Conservation (phyloP, 2,329 filamentous ascomycete genomes). For the Trichoderma afroharzianum region DNA sequence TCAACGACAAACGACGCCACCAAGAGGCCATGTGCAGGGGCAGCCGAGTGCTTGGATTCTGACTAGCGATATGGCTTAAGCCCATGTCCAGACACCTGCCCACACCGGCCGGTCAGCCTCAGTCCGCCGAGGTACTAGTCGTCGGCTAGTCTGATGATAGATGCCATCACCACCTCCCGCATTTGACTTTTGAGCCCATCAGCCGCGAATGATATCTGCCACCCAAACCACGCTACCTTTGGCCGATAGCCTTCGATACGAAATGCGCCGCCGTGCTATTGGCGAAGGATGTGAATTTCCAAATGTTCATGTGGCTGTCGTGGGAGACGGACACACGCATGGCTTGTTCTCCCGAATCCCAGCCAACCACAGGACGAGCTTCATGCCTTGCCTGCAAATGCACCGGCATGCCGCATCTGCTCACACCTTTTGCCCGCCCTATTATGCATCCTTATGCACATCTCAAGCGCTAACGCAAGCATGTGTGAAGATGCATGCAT, state of each 20-base stretch:
- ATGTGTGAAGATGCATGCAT: conserved; percentile 16
- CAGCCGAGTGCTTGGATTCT: background rate
- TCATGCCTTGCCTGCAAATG: background rate
- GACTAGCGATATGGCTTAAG: background rate
- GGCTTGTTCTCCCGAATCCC: background rate
- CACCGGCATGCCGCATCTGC: conserved; percentile 9
- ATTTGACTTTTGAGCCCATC: conserved; percentile 5
- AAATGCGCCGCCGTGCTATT: background rate
- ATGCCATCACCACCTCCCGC: background rate
- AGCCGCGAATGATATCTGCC: conserved; percentile 5
- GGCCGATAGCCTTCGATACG: background rate
- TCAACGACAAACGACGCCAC: conserved; percentile 2
- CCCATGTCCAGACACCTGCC: conserved; percentile 4
- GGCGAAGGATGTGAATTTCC: background rate
- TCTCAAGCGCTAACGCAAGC: conserved; percentile 13
- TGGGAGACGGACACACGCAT: conserved; percentile 1
- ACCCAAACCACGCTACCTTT: background rate
- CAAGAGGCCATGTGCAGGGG: conserved; percentile 11
- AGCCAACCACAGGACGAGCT: conserved; percentile 4
- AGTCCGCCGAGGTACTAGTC: conserved; percentile 8
- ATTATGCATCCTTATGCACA: conserved; percentile 19
- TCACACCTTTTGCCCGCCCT: conserved; percentile 10
- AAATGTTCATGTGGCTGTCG: background rate
- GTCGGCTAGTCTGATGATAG: background rate
- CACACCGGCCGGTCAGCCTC: conserved; percentile 15